Evolutionary conservation across 1,139 yeast species (phyloP).

Genomic region (Lodderomyces orthopsilosis): DNA sequence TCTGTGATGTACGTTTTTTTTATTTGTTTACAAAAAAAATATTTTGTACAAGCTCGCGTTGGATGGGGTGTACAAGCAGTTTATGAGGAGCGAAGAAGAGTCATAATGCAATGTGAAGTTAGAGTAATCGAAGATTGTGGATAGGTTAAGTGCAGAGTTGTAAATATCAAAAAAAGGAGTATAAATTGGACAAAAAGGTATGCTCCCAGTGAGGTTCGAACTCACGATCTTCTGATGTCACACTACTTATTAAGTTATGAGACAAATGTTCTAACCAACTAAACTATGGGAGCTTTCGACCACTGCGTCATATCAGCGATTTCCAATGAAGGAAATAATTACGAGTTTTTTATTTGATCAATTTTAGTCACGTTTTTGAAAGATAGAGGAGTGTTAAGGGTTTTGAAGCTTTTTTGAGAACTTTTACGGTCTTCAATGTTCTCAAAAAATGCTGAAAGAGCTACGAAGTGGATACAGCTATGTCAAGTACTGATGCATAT

Average conservation of each 20-base stretch:
- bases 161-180: neutral
- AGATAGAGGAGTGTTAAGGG: neutral
- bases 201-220: constrained; percentile 57
- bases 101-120: too few species aligned
- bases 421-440: too few species aligned
- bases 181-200: constrained; percentile 6
- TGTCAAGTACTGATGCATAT: too few species aligned
- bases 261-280: constrained; percentile 53
- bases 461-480: too few species aligned
- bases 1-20: neutral
- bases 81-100: too few species aligned
- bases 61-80: too few species aligned
- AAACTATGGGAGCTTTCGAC: constrained; percentile 42
- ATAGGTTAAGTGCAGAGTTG: too few species aligned
- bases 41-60: too few species aligned
- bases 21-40: too few species aligned
- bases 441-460: too few species aligned
- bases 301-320: constrained; percentile 1
- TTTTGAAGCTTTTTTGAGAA: too few species aligned
- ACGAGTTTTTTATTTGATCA: neutral
- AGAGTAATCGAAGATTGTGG: too few species aligned
- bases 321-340: neutral
- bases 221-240: constrained; percentile 54
- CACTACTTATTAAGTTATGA: constrained; percentile 28
- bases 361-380: neutral